A percentile compares a stretch with the other conserved stretches of the same genome.
Conservation (phyloP, 768 basidiomycete species). For the Dacryopinax spathularia region DNA sequence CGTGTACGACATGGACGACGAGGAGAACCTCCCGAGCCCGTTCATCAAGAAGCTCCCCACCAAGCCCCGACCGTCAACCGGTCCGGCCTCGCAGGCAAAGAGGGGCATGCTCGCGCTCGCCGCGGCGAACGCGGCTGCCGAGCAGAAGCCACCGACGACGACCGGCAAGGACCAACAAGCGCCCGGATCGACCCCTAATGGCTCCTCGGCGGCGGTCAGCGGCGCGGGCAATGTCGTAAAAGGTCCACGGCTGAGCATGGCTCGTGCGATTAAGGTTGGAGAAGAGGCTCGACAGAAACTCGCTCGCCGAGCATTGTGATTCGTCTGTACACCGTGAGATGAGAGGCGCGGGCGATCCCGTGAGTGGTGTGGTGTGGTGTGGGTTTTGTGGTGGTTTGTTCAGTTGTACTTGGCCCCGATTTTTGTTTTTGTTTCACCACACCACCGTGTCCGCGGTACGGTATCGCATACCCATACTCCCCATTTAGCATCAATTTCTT, state of each 20-base stretch:
- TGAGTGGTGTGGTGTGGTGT: no score
- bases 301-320: not conserved
- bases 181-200: not conserved
- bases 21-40: conserved; percentile 75
- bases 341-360: no score
- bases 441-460: no score
- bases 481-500: not conserved
- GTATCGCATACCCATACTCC: not conserved
- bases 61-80: not conserved
- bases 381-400: no score
- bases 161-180: conserved; percentile 1
- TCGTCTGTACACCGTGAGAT: no score
- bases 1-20: conserved; percentile 56
- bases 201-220: not conserved
- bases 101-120: not conserved
- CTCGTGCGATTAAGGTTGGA: not conserved
- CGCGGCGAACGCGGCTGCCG: not conserved
- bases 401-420: no score
- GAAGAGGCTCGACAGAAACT: conserved; percentile 1
- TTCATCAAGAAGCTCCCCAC: conserved; percentile 39
- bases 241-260: conserved; percentile 1
- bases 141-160: not conserved
- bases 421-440: not conserved
- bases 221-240: not conserved
- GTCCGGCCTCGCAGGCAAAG: not conserved